Evolutionary conservation across 2,329 filamentous ascomycete genomes (phyloP).

Genomic region (Trichoderma hamatum): DNA sequence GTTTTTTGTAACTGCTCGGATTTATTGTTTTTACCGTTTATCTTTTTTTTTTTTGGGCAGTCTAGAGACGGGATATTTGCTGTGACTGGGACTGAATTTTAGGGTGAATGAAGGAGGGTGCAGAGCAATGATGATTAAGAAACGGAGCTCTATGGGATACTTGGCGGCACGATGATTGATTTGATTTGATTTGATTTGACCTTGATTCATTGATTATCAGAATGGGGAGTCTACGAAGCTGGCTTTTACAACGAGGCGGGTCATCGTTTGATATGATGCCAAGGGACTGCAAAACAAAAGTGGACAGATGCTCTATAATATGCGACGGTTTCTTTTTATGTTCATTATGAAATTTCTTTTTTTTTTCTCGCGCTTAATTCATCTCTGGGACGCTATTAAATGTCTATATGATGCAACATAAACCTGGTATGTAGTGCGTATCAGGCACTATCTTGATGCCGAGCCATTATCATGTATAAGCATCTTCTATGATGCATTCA

Average conservation of each 20-base stretch:
- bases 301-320: conserved; percentile 10
- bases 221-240: conserved; percentile 6
- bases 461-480: neutral
- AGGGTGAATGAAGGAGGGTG: neutral
- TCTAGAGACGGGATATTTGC: conserved; percentile 5
- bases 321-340: conserved; percentile 1
- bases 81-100: conserved; percentile 11
- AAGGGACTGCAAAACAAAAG: conserved; percentile 4
- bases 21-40: neutral
- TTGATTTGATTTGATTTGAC: neutral
- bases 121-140: conserved; percentile 1
- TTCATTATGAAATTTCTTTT: neutral
- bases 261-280: conserved; percentile 10
- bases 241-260: neutral
- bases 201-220: neutral
- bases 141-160: conserved; percentile 5
- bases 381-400: neutral
- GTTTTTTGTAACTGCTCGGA: neutral
- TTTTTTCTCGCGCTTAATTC: neutral
- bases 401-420: neutral
- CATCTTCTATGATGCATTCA: neutral
- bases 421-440: neutral
- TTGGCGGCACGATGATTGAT: neutral
- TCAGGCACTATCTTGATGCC: neutral
- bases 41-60: conserved; percentile 9